Base-by-base conservation (phyloP, 371 early-diverging fungal species). In the Mortierella sp. region DNA sequence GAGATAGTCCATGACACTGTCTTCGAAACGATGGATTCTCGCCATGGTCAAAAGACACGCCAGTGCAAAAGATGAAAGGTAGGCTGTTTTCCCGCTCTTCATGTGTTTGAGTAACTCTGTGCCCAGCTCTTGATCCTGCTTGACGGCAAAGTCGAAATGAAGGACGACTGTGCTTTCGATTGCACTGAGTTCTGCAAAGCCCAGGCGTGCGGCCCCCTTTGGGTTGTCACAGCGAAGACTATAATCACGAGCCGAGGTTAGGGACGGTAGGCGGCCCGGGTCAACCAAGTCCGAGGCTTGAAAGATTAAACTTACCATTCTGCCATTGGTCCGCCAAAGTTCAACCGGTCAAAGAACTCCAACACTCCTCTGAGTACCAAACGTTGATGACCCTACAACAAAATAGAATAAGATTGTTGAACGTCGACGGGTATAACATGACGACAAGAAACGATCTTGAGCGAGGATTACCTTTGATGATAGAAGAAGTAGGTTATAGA, bases 91-190 rank as follows among this genome's bases (percentile, higher is more conserved):
- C 16, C 82, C 80, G 22, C 56, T 79, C 28, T 84, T 83, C 47
- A 87, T 78, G 28, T 82, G 80, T 56, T 88, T 89, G 16, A 89
- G 37, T 0, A 88, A 65, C 60, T 88, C 88, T 8, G 58, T 71
- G 8, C 90, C 90, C 28, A 89, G 69, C 22, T 87, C 84, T 59
- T 89, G 86, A 60, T 89, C 88, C 66, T 88, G 88, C 25, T 86
- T 87, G 22, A 88, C 80, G 16, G 88, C 88, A 65, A 86, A 89
- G 27, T 83, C 79, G 27, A 89, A 73, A 54, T 89, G 88, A 24
- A 89, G 73, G 68, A 89, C 84, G 8, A 84, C 84, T 7, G 86
- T 88, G 27, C 88, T 86, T 76, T 88, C 85, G 57, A 85, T 82
- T 3, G 54, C 71, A 29, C 63, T 67, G 24, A 81, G 63, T 41